Percentiles rank a stretch among this genome's conserved stretches.
These are phyloP conservation scores for Hyphopichia fennica DNA, from an alignment of 1,139 yeast genomes.

Conservation along the genomic window DNA sequence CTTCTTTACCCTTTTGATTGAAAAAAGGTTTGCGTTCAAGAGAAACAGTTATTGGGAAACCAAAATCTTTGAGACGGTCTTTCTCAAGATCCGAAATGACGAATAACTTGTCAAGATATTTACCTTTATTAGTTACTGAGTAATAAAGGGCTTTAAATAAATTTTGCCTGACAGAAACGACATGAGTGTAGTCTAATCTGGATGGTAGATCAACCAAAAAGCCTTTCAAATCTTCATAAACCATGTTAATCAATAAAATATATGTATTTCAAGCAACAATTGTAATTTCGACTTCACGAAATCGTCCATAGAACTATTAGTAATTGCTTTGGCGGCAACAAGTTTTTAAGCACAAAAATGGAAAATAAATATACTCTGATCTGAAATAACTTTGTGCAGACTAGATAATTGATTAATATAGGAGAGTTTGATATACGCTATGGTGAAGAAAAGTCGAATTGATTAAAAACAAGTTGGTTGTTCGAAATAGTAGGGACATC, in stretches of 20 bases:
- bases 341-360: no score
- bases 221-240: conserved; percentile 20
- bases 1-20: conserved; percentile 7
- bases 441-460: no score
- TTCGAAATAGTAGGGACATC: no score
- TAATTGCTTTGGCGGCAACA: no score
- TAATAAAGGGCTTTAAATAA: conserved; percentile 30
- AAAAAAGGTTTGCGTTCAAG: conserved; percentile 13
- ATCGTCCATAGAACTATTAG: no score
- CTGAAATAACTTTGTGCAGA: no score
- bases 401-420: no score
- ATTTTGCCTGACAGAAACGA: conserved; percentile 15
- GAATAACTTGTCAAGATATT: conserved; percentile 23
- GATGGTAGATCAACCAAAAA: conserved; percentile 31
- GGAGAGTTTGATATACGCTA: no score
- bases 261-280: no score
- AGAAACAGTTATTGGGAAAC: conserved; percentile 10
- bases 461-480: no score
- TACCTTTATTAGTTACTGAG: conserved; percentile 33
- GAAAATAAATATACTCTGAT: no score
- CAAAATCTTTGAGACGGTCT: conserved; percentile 14
- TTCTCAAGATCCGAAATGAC: conserved; percentile 24
- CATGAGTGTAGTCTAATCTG: conserved; percentile 15
- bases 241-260: conserved; percentile 12
- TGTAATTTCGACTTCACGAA: no score